Evolutionary conservation across 352 stramenopile species (phyloP).

Genomic region (Phytopythium boreale): DNA sequence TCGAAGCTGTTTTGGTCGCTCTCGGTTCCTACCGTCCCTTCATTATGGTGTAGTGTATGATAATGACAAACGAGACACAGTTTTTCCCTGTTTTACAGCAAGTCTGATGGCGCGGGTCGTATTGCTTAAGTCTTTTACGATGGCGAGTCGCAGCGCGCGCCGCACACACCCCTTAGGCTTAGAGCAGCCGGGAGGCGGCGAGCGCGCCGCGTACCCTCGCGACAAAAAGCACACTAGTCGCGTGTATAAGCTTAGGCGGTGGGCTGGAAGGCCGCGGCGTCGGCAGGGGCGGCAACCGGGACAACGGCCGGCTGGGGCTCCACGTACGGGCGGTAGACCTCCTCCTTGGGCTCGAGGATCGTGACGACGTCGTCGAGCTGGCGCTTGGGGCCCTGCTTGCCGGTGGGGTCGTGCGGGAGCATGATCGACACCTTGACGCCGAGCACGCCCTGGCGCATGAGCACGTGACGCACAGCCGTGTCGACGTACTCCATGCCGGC

Average conservation of each 20-base stretch:
- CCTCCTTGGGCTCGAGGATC: constrained; percentile 99
- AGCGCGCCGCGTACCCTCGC: background rate
- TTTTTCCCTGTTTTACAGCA: background rate
- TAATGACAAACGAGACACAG: background rate
- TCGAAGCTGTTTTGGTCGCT: too few species aligned
- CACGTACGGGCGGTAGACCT: constrained; percentile 83
- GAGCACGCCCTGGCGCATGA: constrained; percentile 99
- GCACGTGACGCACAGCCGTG: constrained; percentile 97
- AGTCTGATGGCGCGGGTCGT: constrained; percentile 8
- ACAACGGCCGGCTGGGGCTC: constrained; percentile 61
- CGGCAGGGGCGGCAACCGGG: constrained; percentile 22
- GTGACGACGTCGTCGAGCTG: constrained; percentile 98
- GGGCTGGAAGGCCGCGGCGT: constrained; percentile 40
- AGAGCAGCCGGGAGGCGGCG: too few species aligned
- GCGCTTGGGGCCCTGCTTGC: constrained; percentile 97
- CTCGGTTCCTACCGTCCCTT: too few species aligned
- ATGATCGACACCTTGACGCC: constrained; percentile 99
- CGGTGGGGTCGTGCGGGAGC: constrained; percentile 97
- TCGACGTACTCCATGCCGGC: constrained; percentile 98
- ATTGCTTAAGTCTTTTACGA: background rate
- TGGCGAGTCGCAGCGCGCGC: too few species aligned
- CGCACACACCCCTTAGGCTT: too few species aligned
- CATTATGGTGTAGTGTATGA: too few species aligned
- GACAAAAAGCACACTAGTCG: constrained; percentile 2
- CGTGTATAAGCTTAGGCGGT: constrained; percentile 39